Base-by-base conservation (phyloP, 192 early-diverging fungal genomes). In the Coemansia sp. region DNA sequence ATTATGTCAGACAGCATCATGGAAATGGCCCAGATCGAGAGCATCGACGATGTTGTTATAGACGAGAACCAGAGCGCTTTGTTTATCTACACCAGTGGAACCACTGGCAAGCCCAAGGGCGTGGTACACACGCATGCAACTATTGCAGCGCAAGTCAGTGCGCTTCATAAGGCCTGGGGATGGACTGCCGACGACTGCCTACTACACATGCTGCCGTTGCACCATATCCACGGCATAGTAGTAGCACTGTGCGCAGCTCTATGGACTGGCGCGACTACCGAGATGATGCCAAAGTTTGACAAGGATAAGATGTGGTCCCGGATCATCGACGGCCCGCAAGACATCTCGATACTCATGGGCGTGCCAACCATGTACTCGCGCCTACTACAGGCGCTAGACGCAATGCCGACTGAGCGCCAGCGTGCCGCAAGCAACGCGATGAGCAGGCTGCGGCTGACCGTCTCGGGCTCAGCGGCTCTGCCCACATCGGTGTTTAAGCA, bases 321-420 rank as follows among this genome's bases (percentile, higher is more conserved):
- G 5, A 89, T 90, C 73, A 85, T 87, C 51, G 72, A 78, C 41
- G 76, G 80, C 6, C 67, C 78, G 18, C 76, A 87, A 52, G 72
- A 89, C 61, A 80, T 94, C 5, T 88, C 93, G 0, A 62, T 95
- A 15, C 90, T 95, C 62, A 96, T 95, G 95, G 93, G 92, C 5
- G 95, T 96, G 13, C 95, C 95, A 3, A 94, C 95, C 16, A 91
- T 95, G 67, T 95, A 96, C 84, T 86, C 91, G 3, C 92, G 91
- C 73, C 79, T 96, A 47, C 77, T 88, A 13, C 79, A 84, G 49
- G 75, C 85, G 16, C 89, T 90, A 54, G 82, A 89, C 20, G 68
- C 55, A 5, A 79, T 91, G 80, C 55, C 67, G 5, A 36, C 52
- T 0, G 72, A 67, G 22, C 66, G 74, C 51, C 88, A 88, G 71